Evolutionary conservation across 225 moss, liverwort and hornwort species (phyloP).

Genomic region (Sphagnum contortum): DNA sequence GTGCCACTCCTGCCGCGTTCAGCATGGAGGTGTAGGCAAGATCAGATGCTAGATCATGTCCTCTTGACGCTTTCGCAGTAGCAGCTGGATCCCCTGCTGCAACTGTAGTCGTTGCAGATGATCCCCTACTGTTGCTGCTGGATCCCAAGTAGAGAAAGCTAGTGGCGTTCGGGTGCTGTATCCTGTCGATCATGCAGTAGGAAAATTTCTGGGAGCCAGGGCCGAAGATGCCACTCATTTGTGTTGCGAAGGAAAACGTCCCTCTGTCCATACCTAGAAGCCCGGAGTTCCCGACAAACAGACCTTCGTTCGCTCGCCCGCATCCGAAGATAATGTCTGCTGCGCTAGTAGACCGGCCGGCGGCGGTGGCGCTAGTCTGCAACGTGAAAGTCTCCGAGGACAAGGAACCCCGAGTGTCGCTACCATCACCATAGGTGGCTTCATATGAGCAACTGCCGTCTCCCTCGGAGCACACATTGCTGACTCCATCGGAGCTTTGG

Average conservation of each 20-base stretch:
- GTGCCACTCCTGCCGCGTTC: neutral
- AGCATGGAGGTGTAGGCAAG: no score
- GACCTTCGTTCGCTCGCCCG: conserved; percentile 4
- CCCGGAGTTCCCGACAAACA: conserved; percentile 4
- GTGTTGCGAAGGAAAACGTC: neutral
- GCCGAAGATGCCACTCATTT: neutral
- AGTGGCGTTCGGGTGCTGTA: neutral
- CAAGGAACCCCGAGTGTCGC: conserved; percentile 4
- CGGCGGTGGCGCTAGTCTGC: neutral
- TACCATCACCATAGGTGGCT: conserved; percentile 6
- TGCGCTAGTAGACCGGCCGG: neutral
- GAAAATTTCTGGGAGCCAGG: neutral
- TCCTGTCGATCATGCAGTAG: conserved; percentile 1
- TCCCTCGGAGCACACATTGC: conserved; percentile 2
- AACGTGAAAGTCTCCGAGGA: conserved; percentile 7
- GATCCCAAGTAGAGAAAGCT: conserved; percentile 8
- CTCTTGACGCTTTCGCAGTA: no score
- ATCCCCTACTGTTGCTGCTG: neutral
- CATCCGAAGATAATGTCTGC: conserved; percentile 5
- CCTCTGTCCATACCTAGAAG: conserved; percentile 6
- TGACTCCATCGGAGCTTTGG: neutral
- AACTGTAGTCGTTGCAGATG: no score
- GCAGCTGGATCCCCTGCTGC: no score
- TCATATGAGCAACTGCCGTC: conserved; percentile 4
- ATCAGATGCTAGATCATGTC: no score